These are phyloP conservation scores for Daldinia grandis DNA, from an alignment of 495 filamentous ascomycete genomes.

Conservation along the genomic window DNA sequence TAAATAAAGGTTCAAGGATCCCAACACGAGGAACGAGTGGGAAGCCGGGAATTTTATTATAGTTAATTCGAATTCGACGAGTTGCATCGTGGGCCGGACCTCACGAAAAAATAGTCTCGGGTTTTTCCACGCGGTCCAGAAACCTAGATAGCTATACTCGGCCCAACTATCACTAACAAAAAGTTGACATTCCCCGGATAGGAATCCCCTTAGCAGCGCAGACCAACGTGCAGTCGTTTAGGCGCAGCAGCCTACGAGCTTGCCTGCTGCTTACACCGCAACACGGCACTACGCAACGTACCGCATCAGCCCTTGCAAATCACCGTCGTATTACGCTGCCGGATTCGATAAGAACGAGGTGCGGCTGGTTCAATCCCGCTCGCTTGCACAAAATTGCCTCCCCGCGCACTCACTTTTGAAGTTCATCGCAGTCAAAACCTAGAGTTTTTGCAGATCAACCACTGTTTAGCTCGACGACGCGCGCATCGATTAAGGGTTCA, in stretches of 20 bases:
- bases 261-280: slow-evolving; percentile 42
- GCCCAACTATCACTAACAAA: slow-evolving; percentile 13
- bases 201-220: slow-evolving; percentile 24
- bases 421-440: slow-evolving; percentile 23
- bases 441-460: slow-evolving; percentile 32
- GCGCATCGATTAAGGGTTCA: slow-evolving; percentile 24
- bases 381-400: slow-evolving; percentile 43
- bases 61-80: slow-evolving; percentile 35
- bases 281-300: slow-evolving; percentile 36
- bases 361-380: slow-evolving; percentile 45
- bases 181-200: slow-evolving; percentile 10
- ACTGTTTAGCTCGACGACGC: slow-evolving; percentile 40
- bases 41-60: slow-evolving; percentile 25
- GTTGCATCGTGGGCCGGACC: slow-evolving; percentile 45
- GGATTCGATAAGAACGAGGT: slow-evolving; percentile 39
- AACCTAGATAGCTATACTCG: slow-evolving; percentile 14
- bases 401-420: slow-evolving; percentile 43
- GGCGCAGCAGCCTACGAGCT: slow-evolving; percentile 36
- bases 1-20: slow-evolving; percentile 38
- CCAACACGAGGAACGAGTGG: slow-evolving; percentile 30
- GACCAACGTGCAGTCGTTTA: slow-evolving; percentile 24
- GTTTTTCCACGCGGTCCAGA: slow-evolving; percentile 18
- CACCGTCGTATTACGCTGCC: slow-evolving; percentile 49
- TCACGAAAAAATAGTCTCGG: slow-evolving; percentile 36
- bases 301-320: slow-evolving; percentile 43